phyloP scores from a whole-genome alignment of 441 rosid genomes.

The Cnidoscolus chayamansa region DNA sequence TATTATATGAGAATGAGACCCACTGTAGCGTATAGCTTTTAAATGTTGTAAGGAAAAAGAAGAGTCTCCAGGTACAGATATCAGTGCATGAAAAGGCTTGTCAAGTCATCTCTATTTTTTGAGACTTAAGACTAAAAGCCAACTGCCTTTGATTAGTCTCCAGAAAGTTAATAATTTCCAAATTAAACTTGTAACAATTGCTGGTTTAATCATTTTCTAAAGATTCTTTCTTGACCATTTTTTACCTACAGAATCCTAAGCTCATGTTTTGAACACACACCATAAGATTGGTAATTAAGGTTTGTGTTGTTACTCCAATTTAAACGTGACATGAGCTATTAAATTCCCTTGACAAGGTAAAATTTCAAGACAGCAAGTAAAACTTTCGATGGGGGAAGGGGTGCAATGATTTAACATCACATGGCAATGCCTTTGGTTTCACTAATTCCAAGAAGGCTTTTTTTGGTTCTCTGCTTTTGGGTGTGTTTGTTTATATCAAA shows the following conservation, averaged over 20 bases:
- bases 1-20: no score
- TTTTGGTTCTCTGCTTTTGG: background rate
- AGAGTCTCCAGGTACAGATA: background rate
- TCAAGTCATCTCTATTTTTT: background rate
- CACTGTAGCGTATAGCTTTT: no score
- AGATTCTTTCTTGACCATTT: conserved; percentile 4
- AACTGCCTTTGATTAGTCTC: background rate
- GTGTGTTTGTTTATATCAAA: background rate
- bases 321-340: no score
- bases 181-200: background rate
- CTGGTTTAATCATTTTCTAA: background rate
- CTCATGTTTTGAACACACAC: background rate
- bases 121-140: conserved; percentile 4
- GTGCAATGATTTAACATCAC: conserved; percentile 8
- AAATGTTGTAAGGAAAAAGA: background rate
- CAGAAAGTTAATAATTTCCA: background rate
- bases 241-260: background rate
- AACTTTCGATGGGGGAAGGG: background rate
- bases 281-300: no score
- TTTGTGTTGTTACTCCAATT: no score
- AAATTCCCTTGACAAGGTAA: background rate
- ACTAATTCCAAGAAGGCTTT: conserved; percentile 3
- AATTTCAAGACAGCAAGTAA: background rate
- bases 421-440: conserved; percentile 8
- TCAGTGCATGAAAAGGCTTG: background rate